Base-by-base conservation (phyloP, 2,329 filamentous ascomycete species). In the Septoria linicola region DNA sequence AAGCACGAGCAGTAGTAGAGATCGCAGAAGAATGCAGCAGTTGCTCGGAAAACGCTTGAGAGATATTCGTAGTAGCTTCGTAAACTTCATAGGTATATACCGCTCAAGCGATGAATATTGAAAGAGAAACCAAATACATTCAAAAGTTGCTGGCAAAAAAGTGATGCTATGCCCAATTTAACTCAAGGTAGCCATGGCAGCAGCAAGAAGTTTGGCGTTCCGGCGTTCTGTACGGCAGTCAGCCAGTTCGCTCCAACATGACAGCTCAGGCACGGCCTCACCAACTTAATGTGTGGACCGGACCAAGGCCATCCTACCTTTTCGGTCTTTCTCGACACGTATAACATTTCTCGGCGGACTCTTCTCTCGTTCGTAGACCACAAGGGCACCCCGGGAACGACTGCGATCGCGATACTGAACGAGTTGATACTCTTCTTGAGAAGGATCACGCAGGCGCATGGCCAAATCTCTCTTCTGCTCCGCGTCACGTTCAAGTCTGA, bases 281-380 rank as follows among this genome's bases (percentile, higher is more conserved):
- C 20, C 45, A 23, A 39, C 16, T 55, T 45, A 58, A 34, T 43
- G 46, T 36, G 84, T 83, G 68, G 87, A 87, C 72, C 88, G 81
- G 76, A 87, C 88, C 75, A 91, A 84, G 77, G 84, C 82, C 83
- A 93, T 85, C 87, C 85, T 93, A 95, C 92, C 90, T 89, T 88
- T 93, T 78, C 87, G 86, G 75, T 96, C 90, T 78, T 88, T 90
- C 74, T 89, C 87, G 64, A 96, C 83, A 62, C 86, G 78, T 57
- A 87, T 76, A 47, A 84, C 71, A 57, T 83, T 80, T 51, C 78
- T 73, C 35, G 71, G 70, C 20, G 66, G 66, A 45, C 65, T 68
- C 51, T 62, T 77, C 79, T 71, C 67, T 3, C 55, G 49, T 14
- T 52, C 51, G 11, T 54, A 56, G 7, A 59, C 20, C 6, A 55